Percentiles rank a stretch among this genome's conserved stretches.
Conservation (phyloP, 352 stramenopile genomes). For the Phytophthora rubi region DNA sequence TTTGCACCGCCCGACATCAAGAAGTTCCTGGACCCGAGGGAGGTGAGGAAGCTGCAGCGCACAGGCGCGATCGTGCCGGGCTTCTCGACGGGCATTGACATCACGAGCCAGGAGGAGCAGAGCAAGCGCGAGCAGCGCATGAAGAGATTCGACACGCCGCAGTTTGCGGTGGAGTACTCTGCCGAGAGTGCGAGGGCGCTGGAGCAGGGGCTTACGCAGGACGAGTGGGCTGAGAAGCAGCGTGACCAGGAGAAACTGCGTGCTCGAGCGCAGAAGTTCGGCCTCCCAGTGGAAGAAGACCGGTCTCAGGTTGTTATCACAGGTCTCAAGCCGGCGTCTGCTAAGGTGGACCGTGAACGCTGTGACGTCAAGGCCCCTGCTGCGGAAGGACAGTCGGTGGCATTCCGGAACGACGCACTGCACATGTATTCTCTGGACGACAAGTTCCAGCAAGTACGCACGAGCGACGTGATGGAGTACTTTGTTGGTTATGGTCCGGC, state of each 20-base stretch:
- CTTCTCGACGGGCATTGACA: constrained; percentile 78
- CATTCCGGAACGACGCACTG: constrained; percentile 70
- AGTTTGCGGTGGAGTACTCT: constrained; percentile 77
- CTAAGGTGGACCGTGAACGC: constrained; percentile 68
- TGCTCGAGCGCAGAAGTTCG: constrained; percentile 79
- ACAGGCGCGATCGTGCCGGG: constrained; percentile 63
- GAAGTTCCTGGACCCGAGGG: constrained; percentile 82
- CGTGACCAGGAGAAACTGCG: constrained; percentile 65
- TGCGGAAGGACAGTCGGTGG: constrained; percentile 35
- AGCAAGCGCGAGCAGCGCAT: constrained; percentile 77
- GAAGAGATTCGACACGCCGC: constrained; percentile 79
- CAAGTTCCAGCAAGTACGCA: constrained; percentile 81
- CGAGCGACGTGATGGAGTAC: constrained; percentile 79
- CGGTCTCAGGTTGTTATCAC: constrained; percentile 27
- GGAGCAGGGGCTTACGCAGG: constrained; percentile 70
- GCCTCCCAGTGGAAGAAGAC: constrained; percentile 54
- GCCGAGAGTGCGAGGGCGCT: constrained; percentile 67
- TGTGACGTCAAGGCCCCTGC: constrained; percentile 51
- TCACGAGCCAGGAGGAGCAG: constrained; percentile 67
- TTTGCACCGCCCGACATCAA: constrained; percentile 73
- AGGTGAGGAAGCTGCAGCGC: constrained; percentile 77
- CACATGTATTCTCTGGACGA: constrained; percentile 87
- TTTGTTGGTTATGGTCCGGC: constrained; percentile 82
- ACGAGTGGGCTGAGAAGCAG: constrained; percentile 71
- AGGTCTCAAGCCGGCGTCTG: constrained; percentile 46